Evolutionary conservation across 1,284 basidiomycete species (phyloP).

Genomic region (Mycena citricolor): DNA sequence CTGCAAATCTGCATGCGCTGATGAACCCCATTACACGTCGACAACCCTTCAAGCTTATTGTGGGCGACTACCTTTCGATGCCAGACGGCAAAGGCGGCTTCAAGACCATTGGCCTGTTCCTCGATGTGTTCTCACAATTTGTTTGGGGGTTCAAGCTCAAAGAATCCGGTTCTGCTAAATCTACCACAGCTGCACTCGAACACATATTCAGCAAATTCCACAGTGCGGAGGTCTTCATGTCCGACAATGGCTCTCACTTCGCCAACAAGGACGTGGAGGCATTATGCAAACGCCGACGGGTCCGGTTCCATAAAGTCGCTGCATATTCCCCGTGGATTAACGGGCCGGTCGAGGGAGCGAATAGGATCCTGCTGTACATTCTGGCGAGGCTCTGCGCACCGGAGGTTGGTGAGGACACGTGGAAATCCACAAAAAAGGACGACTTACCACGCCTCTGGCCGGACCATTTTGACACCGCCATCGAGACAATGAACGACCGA

Average conservation of each 20-base stretch:
- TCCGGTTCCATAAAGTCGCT: slow-evolving; percentile 26
- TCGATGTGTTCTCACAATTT: not conserved
- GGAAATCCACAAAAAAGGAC: slow-evolving; percentile 10
- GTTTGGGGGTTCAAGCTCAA: slow-evolving; percentile 1
- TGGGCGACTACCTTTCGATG: slow-evolving; percentile 34
- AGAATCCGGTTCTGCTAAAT: slow-evolving; percentile 6
- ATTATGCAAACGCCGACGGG: slow-evolving; percentile 29
- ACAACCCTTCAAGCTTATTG: slow-evolving; percentile 37
- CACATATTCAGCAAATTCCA: slow-evolving; percentile 27
- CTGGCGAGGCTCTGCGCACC: slow-evolving; percentile 31
- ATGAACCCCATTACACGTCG: slow-evolving; percentile 36
- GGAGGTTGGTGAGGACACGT: slow-evolving; percentile 26
- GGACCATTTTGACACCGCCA: slow-evolving; percentile 30
- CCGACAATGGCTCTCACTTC: slow-evolving; percentile 14
- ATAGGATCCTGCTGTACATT: slow-evolving; percentile 26
- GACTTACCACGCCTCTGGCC: slow-evolving; percentile 30
- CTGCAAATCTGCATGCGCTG: slow-evolving; percentile 29
- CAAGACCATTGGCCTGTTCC: not conserved
- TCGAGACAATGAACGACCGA: slow-evolving; percentile 29
- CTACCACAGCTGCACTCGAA: slow-evolving; percentile 26
- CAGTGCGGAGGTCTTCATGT: slow-evolving; percentile 27
- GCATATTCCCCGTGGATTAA: slow-evolving; percentile 38
- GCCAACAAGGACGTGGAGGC: slow-evolving; percentile 27
- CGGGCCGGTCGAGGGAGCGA: slow-evolving; percentile 4
- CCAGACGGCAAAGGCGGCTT: slow-evolving; percentile 33